Conservation (phyloP, 306 rosid species). For the Castanopsis chinensis region DNA sequence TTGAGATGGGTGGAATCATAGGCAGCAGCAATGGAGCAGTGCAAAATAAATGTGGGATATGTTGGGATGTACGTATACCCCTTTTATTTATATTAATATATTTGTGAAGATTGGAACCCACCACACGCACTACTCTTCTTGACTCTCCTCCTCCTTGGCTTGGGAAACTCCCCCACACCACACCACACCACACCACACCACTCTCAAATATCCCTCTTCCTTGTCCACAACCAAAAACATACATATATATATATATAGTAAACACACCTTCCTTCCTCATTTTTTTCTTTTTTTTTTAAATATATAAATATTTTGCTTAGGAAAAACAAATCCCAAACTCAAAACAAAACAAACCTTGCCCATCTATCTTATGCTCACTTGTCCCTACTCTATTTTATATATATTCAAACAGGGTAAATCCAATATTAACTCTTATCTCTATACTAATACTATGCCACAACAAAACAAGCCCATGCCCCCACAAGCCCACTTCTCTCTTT, state of each 20-base stretch:
- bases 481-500: conserved; percentile 10
- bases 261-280: background rate
- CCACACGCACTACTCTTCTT: conserved; percentile 45
- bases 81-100: background rate
- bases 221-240: conserved; percentile 39
- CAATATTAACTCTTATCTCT: conserved; percentile 1
- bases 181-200: conserved; percentile 29
- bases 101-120: conserved; percentile 38
- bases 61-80: conserved; percentile 42
- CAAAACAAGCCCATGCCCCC: conserved; percentile 61
- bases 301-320: no score
- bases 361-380: conserved; percentile 39
- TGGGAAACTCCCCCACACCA: conserved; percentile 36
- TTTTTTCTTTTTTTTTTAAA: conserved; percentile 20
- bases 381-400: conserved; percentile 35
- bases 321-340: conserved; percentile 44
- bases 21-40: conserved; percentile 48
- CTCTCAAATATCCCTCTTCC: conserved; percentile 49
- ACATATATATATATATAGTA: background rate
- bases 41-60: conserved; percentile 32
- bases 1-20: conserved; percentile 49
- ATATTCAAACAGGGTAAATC: conserved; percentile 18
- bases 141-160: background rate
- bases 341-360: conserved; percentile 55
- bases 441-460: conserved; percentile 25